A percentile compares a stretch with the other conserved stretches of the same genome.
These are phyloP conservation scores for Talaromyces marneffei DNA, from an alignment of 2,329 filamentous ascomycete genomes.

Conservation along the genomic window DNA sequence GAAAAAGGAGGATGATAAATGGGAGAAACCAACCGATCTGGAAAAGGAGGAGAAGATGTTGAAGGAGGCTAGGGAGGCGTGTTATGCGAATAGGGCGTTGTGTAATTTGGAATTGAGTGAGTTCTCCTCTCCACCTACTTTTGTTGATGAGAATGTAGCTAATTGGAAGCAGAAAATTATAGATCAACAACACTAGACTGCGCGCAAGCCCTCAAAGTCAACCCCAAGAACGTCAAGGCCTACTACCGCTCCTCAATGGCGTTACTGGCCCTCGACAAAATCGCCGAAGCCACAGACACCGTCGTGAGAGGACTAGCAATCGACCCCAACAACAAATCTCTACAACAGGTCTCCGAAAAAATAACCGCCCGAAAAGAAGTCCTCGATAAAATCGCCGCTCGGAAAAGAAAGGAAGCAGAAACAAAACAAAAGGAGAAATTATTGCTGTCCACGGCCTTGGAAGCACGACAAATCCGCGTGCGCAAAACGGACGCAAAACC, in stretches of 20 bases:
- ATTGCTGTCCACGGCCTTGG: slow-evolving; percentile 61
- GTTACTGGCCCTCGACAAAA: slow-evolving; percentile 69
- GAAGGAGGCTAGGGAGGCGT: slow-evolving; percentile 62
- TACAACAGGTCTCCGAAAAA: slow-evolving; percentile 58
- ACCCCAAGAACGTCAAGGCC: slow-evolving; percentile 78
- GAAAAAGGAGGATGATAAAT: slow-evolving; percentile 50
- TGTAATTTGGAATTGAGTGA: slow-evolving; percentile 78
- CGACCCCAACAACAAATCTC: slow-evolving; percentile 63
- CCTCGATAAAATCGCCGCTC: slow-evolving; percentile 51
- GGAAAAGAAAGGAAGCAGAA: slow-evolving; percentile 48
- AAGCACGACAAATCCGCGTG: slow-evolving; percentile 63
- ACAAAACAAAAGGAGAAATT: slow-evolving; percentile 48
- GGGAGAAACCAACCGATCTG: slow-evolving; percentile 47
- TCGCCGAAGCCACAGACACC: slow-evolving; percentile 74
- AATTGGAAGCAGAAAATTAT: slow-evolving; percentile 62
- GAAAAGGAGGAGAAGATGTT: slow-evolving; percentile 59
- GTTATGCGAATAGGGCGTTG: slow-evolving; percentile 80
- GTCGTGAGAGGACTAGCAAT: slow-evolving; percentile 61
- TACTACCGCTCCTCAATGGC: slow-evolving; percentile 79
- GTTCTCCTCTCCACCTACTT: slow-evolving; percentile 19
- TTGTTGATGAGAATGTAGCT: slow-evolving; percentile 13
- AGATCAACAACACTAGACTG: slow-evolving; percentile 82
- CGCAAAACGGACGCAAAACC: slow-evolving; percentile 65
- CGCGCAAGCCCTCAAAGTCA: slow-evolving; percentile 69
- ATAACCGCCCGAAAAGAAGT: slow-evolving; percentile 55